Evolutionary conservation across 2,329 filamentous ascomycete genomes (phyloP).

Genomic region (Neonectria sp.): DNA sequence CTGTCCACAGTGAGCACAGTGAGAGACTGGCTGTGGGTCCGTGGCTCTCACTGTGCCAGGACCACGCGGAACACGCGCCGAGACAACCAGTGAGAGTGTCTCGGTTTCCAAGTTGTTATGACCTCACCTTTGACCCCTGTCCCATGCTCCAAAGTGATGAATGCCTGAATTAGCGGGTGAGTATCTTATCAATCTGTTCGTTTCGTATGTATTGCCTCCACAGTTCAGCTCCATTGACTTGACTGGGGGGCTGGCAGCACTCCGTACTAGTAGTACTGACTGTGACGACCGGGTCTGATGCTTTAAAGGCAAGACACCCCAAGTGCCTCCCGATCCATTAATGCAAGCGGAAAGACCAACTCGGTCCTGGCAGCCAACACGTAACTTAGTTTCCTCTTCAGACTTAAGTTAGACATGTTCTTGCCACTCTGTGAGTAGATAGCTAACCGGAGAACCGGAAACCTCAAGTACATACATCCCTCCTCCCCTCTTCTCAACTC

Average conservation of each 20-base stretch:
- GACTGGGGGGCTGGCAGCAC: too few species aligned
- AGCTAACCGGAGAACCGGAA: too few species aligned
- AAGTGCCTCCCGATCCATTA: too few species aligned
- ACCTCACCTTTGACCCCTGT: constrained; percentile 5
- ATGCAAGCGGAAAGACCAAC: neutral
- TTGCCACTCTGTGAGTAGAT: neutral
- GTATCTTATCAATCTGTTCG: too few species aligned
- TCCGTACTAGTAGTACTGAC: too few species aligned
- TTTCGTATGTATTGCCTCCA: too few species aligned
- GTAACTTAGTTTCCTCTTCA: neutral
- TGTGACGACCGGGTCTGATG: too few species aligned
- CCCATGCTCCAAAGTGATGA: neutral
- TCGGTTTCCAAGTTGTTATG: constrained; percentile 13
- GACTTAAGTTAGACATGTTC: neutral
- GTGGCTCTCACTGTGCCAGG: neutral
- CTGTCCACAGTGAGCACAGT: constrained; percentile 19
- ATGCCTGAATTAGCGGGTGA: too few species aligned
- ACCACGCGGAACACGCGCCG: neutral
- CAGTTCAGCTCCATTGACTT: too few species aligned
- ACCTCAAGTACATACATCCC: neutral
- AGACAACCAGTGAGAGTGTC: constrained; percentile 3
- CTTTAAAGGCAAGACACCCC: too few species aligned
- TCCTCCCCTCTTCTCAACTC: neutral
- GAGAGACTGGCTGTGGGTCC: neutral
- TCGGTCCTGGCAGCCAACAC: neutral